Evolutionary conservation across 805 yeast species (phyloP), one percentile per base, ranked within the genome.

Genomic region (Yamadazyma insecticola): DNA sequence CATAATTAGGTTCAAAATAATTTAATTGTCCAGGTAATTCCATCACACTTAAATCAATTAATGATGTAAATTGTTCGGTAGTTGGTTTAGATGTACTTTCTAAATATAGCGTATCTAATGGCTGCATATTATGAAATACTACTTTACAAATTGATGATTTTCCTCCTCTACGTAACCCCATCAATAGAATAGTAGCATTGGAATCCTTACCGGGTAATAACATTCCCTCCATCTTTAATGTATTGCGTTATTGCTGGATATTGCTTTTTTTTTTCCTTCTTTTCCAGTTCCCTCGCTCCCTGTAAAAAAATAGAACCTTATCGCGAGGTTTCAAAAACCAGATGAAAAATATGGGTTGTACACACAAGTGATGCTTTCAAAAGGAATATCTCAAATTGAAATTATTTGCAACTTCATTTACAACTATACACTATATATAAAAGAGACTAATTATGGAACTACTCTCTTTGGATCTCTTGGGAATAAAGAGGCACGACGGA

Each of bases 401-500:
- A n/a, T n/a, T n/a, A n/a, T n/a, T n/a, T n/a, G n/a, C n/a, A n/a
- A n/a, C n/a, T n/a, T n/a, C n/a, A n/a, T n/a, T n/a, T n/a, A n/a
- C n/a, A n/a, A n/a, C n/a, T n/a, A n/a, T n/a, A n/a, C n/a, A n/a
- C n/a, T n/a, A n/a, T n/a, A n/a, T n/a, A n/a, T n/a, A n/a, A n/a
- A 11, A 19, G 22, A 19, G 10, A 19, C 11, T 9, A 13, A 26
- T 12, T 47, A 83, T 71, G 98, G 98, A 57, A 84, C 78, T 53
- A 92, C 70, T 69, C 98, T 81, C 61, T 67, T 81, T 45, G 98
- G 98, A 63, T 92, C 99, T 71, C 99, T 84, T 57, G 99, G 99
- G 92, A 92, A 92, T 57, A 90, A 68, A 9, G 96, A 82, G n/a
- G 99, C 97, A 59, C 98, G 81, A 66, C 99, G 83, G 48, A 92